Base-by-base conservation (phyloP, 768 basidiomycete genomes). In the Boletus fagicola region DNA sequence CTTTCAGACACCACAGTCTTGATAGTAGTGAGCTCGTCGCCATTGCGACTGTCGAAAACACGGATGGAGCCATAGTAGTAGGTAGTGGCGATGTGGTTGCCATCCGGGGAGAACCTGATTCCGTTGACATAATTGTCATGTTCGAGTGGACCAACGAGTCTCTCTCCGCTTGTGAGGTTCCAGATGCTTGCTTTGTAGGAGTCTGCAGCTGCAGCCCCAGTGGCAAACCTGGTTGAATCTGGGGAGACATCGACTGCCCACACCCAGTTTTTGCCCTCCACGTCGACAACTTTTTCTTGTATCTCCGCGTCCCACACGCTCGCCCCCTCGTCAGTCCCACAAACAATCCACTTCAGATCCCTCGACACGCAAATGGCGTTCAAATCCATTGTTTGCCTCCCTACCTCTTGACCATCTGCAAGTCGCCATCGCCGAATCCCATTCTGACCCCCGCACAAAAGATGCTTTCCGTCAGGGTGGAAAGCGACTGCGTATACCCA, bases 381-480 rank as follows among this genome's bases (percentile, higher is more conserved):
- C 5, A 56, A 13, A 13, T 26, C 2, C 33, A 43, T 26, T 15
- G 24, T 36, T 9, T 44, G 49, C 18, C 18, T 20, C 1, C 24
- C 39, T 0, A n/a, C 22, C 5, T 35, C 18, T 24, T 40, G 3
- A 6, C 54, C 31, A 3, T 28, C 31, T 31, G 2, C 18, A 12
- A 51, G 8, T 22, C 24, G 36, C 54, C 54, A 55, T 16, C 48
- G 38, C 26, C 22, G 38, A 0, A 40, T 24, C 13, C 49, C 49
- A 36, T 47, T 4, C 7, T 4, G 33, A 13, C 22, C 22, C 10
- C 56, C 58, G 6, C 55, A 5, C 8, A 47, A 8, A 15, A 51
- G 28, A 22, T 58, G 56, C 4, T 16, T 26, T n/a, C 58, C 49
- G 4, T 51, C 44, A 2, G 58, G 49, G n/a, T 59, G 44, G 31